Evolutionary conservation across 2,329 filamentous ascomycete genomes (phyloP).

Genomic region (Pseudophaeomoniella oleicola): DNA sequence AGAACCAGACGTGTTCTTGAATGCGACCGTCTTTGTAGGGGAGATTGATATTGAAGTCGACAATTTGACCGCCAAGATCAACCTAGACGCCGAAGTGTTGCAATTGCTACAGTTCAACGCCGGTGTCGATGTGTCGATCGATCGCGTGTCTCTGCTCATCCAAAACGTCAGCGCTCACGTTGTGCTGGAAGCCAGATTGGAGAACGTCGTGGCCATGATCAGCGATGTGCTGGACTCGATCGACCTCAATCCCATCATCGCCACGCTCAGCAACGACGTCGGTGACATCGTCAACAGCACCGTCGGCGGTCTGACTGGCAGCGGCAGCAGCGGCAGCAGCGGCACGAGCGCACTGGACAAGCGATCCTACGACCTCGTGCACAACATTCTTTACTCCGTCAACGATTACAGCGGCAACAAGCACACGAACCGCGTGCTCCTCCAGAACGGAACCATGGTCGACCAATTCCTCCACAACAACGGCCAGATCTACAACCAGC

Average conservation of each 20-base stretch:
- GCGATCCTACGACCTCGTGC: constrained; percentile 30
- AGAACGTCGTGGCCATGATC: constrained; percentile 47
- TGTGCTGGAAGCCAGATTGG: constrained; percentile 42
- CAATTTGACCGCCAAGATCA: constrained; percentile 47
- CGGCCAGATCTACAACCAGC: constrained; percentile 29
- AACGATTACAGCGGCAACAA: constrained; percentile 44
- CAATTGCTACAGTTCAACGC: constrained; percentile 46
- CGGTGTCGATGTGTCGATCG: constrained; percentile 44
- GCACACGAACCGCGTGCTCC: constrained; percentile 42
- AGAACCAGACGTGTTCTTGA: constrained; percentile 45
- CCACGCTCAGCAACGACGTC: constrained; percentile 37
- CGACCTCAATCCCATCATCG: constrained; percentile 46
- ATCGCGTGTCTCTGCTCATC: constrained; percentile 40
- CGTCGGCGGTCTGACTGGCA: constrained; percentile 11
- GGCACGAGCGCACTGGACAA: neutral
- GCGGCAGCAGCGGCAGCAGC: constrained; percentile 6
- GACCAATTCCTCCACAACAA: constrained; percentile 41
- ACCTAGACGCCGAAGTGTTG: constrained; percentile 44
- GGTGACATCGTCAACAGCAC: constrained; percentile 32
- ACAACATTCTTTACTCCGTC: constrained; percentile 46
- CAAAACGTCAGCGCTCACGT: constrained; percentile 45
- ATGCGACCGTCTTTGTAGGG: constrained; percentile 42
- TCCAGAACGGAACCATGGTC: constrained; percentile 39
- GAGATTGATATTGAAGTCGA: constrained; percentile 45
- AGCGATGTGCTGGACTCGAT: constrained; percentile 42